Evolutionary conservation across 1,284 basidiomycete genomes (phyloP), one percentile per base, ranked within the genome.

Genomic region (Sporisorium sorghi): DNA sequence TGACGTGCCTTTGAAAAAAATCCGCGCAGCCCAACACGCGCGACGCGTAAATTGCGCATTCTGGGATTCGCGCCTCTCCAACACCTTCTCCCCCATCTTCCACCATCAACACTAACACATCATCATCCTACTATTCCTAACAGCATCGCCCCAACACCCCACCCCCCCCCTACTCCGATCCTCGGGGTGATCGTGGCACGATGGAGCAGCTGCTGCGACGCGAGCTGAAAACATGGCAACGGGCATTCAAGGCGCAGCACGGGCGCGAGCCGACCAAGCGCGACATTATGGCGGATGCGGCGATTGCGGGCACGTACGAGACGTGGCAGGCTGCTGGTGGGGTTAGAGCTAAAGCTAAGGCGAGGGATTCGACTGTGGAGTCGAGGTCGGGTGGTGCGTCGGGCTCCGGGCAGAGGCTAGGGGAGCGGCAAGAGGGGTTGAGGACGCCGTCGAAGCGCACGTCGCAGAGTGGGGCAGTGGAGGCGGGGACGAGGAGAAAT

Each of bases 261-360:
- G 73, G 80, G 11, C 67, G 80, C 40, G 78, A 80, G 26, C 78
- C 80, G 4, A 70, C 71, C 35, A 75, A 77, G 54, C 64, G 72
- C 19, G 80, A 81, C 57, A 81, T 81, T 42, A 58, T 69, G 2
- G 69, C 76, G 21, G 62, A 77, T n/a, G 55, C 71, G 8, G 58
- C 43, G 12, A 78, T 81, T 24, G 73, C 78, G 0, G 72, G 69
- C 12, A 69, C 62, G 28, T 81, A 81, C 55, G 77, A 80, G 30
- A 65, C 78, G 3, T 81, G 80, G 80, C 60, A 69, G 44, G 78
- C 80, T 21, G 61, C 77, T 8, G 58, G 62, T 9, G 70, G 76
- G 0, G 68, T 61, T 37, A n/a, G n/a, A n/a, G n/a, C n/a, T n/a
- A n/a, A n/a, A n/a, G 49, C 46, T 7, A 52, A 50, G 17, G 39